phyloP scores from a whole-genome alignment of 2,329 filamentous ascomycete genomes.

The Hymenoscyphus fructigenus region DNA sequence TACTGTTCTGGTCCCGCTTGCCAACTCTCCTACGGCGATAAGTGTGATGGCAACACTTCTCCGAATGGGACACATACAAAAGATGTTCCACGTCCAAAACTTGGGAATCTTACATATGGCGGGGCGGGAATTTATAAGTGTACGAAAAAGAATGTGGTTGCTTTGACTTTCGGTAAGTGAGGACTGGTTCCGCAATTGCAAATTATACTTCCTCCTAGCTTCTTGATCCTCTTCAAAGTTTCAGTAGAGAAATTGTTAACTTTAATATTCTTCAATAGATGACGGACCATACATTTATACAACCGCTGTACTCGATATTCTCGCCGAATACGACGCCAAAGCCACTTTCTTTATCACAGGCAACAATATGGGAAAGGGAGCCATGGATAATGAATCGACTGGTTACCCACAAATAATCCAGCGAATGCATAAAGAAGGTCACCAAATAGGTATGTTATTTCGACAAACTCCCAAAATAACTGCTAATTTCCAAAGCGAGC shows the following conservation, averaged over 20 bases:
- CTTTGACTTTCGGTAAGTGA: not conserved
- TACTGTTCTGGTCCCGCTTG: not conserved
- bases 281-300: slow-evolving; percentile 66
- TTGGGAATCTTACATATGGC: slow-evolving; percentile 55
- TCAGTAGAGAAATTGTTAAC: slow-evolving; percentile 48
- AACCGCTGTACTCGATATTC: slow-evolving; percentile 49
- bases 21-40: slow-evolving; percentile 50
- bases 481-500: not conserved
- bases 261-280: slow-evolving; percentile 55
- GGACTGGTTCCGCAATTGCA: not conserved
- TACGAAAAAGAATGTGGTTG: not conserved
- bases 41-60: slow-evolving; percentile 56
- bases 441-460: slow-evolving; percentile 52
- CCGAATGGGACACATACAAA: slow-evolving; percentile 54
- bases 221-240: not conserved
- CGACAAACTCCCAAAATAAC: not conserved
- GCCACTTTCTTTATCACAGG: slow-evolving; percentile 55
- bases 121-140: slow-evolving; percentile 16
- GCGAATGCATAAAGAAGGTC: slow-evolving; percentile 43
- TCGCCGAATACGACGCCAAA: slow-evolving; percentile 52
- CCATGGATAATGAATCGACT: slow-evolving; percentile 48
- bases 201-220: no score
- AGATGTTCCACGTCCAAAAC: slow-evolving; percentile 45
- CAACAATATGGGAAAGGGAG: slow-evolving; percentile 53
- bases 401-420: slow-evolving; percentile 47